Conservation (phyloP, 106 monocot genomes). For the Dendrobium huoshanense region DNA sequence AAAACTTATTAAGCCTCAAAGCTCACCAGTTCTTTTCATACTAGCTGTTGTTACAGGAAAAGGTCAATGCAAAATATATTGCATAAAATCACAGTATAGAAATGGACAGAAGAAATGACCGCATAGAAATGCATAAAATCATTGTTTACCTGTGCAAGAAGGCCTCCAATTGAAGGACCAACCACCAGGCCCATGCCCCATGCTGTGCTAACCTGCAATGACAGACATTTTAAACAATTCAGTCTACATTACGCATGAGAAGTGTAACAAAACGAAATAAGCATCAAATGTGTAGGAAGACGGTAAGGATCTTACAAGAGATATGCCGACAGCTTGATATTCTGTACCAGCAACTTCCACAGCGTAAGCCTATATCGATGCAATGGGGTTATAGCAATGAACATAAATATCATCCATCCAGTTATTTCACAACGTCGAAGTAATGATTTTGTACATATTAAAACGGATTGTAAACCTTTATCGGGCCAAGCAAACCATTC, state of each 20-base stretch:
- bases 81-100: no score
- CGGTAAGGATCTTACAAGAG: slow-evolving; percentile 36
- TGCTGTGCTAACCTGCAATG: slow-evolving; percentile 21
- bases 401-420: slow-evolving; percentile 1
- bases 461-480: slow-evolving; percentile 30
- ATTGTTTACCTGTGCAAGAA: slow-evolving; percentile 15
- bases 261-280: not conserved
- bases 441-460: not conserved
- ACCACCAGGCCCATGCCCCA: slow-evolving; percentile 26
- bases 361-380: slow-evolving; percentile 50
- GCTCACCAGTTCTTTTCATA: no score
- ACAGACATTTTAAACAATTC: not conserved
- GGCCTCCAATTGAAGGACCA: slow-evolving; percentile 26
- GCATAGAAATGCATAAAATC: not conserved
- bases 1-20: no score
- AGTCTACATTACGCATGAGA: not conserved
- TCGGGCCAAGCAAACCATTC: slow-evolving; percentile 70
- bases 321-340: slow-evolving; percentile 55
- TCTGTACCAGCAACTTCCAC: slow-evolving; percentile 48
- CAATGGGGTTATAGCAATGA: not conserved
- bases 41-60: no score
- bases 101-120: not conserved
- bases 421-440: not conserved
- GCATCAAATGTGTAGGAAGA: not conserved
- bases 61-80: no score